A percentile compares a stretch with the other conserved stretches of the same genome.
Evolutionary conservation across 768 basidiomycete genomes (phyloP).

Genomic region (Boletus rufocinnamomeus): DNA sequence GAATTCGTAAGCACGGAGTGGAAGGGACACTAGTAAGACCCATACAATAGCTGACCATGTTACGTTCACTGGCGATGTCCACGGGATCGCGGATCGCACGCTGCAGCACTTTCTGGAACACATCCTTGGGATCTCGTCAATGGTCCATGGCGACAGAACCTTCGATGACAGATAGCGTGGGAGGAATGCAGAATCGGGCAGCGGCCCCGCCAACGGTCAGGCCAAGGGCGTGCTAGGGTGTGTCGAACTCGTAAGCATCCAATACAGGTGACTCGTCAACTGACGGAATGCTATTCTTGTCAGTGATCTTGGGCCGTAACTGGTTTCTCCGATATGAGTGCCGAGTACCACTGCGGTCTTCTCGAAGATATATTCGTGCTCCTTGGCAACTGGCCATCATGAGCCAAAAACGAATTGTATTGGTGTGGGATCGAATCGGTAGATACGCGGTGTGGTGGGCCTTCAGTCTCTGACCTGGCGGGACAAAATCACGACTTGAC

Average conservation of each 20-base stretch:
- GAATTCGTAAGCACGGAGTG: neutral
- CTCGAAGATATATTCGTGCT: neutral
- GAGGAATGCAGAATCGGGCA: neutral
- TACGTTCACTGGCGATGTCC: neutral
- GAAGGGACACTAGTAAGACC: neutral
- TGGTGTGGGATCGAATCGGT: neutral
- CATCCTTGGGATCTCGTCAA: neutral
- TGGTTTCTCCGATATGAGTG: neutral
- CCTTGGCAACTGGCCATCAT: slow-evolving; percentile 3
- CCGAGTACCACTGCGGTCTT: neutral
- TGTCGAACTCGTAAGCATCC: neutral
- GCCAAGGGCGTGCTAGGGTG: neutral
- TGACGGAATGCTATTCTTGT: neutral
- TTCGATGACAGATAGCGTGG: neutral
- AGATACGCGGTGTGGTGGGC: neutral
- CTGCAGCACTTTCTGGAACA: neutral
- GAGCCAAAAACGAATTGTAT: neutral
- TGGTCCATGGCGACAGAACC: neutral
- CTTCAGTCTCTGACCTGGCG: neutral
- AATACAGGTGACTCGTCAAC: neutral
- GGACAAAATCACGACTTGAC: neutral
- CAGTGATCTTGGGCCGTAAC: neutral
- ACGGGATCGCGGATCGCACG: neutral
- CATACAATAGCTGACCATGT: neutral
- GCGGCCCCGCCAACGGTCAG: neutral